Evolutionary conservation across 768 basidiomycete genomes (phyloP), one percentile per base, ranked within the genome.

Genomic region (Nidularia pulvinata): DNA sequence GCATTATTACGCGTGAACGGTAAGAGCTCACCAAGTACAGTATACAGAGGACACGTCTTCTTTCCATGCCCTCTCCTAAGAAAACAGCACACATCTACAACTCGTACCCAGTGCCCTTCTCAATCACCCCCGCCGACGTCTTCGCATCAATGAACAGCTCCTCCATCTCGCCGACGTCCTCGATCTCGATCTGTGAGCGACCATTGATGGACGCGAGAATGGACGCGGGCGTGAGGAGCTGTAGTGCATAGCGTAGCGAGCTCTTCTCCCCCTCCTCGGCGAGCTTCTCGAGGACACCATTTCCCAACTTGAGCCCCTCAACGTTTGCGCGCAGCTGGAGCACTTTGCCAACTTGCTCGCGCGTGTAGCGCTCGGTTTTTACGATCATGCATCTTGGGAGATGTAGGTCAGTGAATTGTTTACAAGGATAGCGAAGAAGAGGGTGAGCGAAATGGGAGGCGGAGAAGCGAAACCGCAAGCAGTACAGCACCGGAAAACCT

Each of bases 61-160:
- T n/a, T 7, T n/a, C 22, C 22, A 7, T 46, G 7, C 10, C 14
- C n/a, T 46, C 46, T n/a, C 7, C 46, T 46, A n/a, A 46, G 46
- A 46, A 46, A 30, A 39, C 37, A 7, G n/a, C 37, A 39, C 7
- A 7, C 9, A 39, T 39, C 33, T n/a, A 13, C 30, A n/a, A 25
- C 63, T 66, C 65, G 55, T 61, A 61, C 55, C 69, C 70, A 4
- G 70, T 73, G 25, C 71, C 73, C 36, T 69, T 65, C 35, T 73
- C 77, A 58, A 85, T 84, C 56, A 80, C 75, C 22, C 68, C 64
- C n/a, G 86, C 86, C 52, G 80, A 82, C 0, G 89, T 87, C 66
- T 95, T 96, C 16, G 96, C 94, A 68, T 98, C 95, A 61, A 98
- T 76, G 79, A 99, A 99, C 33, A 99, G 75, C 65, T 93, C 92